These are phyloP conservation scores for Epichloe sp. DNA, from an alignment of 2,329 filamentous ascomycete genomes.

Conservation along the genomic window DNA sequence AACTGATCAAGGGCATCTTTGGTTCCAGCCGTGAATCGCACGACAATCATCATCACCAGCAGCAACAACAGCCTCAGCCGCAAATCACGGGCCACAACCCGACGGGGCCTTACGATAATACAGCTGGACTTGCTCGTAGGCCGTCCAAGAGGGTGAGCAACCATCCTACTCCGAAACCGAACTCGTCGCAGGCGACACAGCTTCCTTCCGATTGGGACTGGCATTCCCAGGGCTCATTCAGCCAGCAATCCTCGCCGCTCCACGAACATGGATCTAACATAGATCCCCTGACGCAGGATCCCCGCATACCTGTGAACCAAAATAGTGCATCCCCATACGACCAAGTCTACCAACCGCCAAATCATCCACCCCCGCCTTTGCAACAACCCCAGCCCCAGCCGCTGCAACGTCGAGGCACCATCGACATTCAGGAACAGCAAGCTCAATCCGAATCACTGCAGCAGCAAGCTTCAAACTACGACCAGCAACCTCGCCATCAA, in stretches of 20 bases:
- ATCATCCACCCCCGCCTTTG: slow-evolving; percentile 10
- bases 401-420: slow-evolving; percentile 11
- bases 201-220: slow-evolving; percentile 10
- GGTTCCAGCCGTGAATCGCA: slow-evolving; percentile 18
- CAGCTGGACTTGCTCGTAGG: slow-evolving; percentile 35
- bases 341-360: slow-evolving; percentile 26
- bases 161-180: slow-evolving; percentile 29
- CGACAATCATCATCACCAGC: slow-evolving; percentile 11
- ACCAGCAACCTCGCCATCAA: slow-evolving; percentile 22
- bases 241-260: slow-evolving; percentile 25
- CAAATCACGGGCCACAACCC: slow-evolving; percentile 9
- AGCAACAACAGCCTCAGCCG: slow-evolving; percentile 3
- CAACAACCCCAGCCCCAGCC: slow-evolving; percentile 14
- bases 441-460: slow-evolving; percentile 12
- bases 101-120: slow-evolving; percentile 34
- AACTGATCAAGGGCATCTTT: slow-evolving; percentile 42
- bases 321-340: slow-evolving; percentile 36
- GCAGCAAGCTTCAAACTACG: slow-evolving; percentile 18
- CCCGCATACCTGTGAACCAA: slow-evolving; percentile 18
- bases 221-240: slow-evolving; percentile 8
- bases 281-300: slow-evolving; percentile 26
- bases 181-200: slow-evolving; percentile 15
- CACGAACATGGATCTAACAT: slow-evolving; percentile 30
- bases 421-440: slow-evolving; percentile 22
- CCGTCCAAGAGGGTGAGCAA: slow-evolving; percentile 46